Conservation (phyloP, 768 basidiomycete genomes). For the Boletus huronensis region DNA sequence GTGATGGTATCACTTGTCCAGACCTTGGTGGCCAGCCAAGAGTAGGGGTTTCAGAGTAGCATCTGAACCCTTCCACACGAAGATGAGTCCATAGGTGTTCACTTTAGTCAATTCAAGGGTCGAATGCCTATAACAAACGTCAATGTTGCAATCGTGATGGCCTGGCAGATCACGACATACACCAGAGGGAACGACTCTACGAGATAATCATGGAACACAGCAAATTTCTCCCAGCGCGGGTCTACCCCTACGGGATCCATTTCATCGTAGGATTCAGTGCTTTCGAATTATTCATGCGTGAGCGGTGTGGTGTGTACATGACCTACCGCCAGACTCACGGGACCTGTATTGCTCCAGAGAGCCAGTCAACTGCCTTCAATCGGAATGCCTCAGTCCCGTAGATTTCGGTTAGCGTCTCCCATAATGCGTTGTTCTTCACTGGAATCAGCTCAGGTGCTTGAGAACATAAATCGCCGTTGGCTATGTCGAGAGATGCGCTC, state of each 20-base stretch:
- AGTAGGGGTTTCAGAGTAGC: constrained; percentile 54
- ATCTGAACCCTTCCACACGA: constrained; percentile 51
- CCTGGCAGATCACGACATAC: constrained; percentile 32
- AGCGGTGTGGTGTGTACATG: neutral
- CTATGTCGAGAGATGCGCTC: neutral
- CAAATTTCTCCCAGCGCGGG: constrained; percentile 53
- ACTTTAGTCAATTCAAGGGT: constrained; percentile 52
- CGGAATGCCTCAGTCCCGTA: constrained; percentile 37
- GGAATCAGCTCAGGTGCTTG: constrained; percentile 35
- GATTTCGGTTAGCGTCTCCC: constrained; percentile 29
- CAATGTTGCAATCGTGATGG: neutral
- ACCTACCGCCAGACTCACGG: constrained; percentile 34
- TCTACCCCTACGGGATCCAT: constrained; percentile 48
- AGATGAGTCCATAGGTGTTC: constrained; percentile 60
- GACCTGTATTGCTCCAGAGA: constrained; percentile 38
- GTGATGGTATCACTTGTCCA: neutral
- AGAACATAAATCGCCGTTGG: constrained; percentile 29
- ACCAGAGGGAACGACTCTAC: constrained; percentile 56
- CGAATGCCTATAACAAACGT: constrained; percentile 38
- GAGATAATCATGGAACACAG: constrained; percentile 54
- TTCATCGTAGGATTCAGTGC: constrained; percentile 50
- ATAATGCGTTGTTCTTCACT: constrained; percentile 32
- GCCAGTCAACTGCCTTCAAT: constrained; percentile 33
- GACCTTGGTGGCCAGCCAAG: constrained; percentile 53
- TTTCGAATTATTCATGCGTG: constrained; percentile 18